phyloP scores from a whole-genome alignment of 1,284 basidiomycete genomes.

The Malassezia equina region DNA sequence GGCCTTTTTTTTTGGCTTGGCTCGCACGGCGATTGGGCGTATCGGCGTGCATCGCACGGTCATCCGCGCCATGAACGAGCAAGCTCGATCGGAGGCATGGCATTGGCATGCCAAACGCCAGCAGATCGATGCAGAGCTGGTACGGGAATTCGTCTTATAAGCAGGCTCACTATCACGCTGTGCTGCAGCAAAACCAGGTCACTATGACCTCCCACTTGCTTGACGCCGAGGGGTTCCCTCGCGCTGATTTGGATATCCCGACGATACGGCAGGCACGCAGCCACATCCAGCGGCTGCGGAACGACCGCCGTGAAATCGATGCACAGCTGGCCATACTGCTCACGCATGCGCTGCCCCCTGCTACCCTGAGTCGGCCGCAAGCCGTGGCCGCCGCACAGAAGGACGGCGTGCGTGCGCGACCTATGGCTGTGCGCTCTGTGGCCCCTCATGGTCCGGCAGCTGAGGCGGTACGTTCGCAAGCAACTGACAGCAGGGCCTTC shows the following conservation, averaged over 20 bases:
- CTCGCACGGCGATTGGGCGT: neutral
- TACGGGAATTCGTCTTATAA: neutral
- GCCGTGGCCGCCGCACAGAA: neutral
- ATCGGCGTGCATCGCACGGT: neutral
- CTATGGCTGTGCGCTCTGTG: constrained; percentile 13
- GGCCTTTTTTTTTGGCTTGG: neutral
- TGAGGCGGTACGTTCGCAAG: neutral
- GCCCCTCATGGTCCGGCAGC: constrained; percentile 4
- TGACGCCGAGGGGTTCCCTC: constrained; percentile 16
- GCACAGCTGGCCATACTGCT: constrained; percentile 2
- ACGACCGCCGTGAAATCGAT: constrained; percentile 10
- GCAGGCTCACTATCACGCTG: neutral
- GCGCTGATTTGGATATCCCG: constrained; percentile 10
- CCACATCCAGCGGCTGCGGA: constrained; percentile 3
- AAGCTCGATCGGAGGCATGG: constrained; percentile 4
- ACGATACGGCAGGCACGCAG: constrained; percentile 8
- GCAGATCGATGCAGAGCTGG: constrained; percentile 8
- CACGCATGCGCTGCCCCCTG: neutral
- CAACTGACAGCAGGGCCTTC: constrained; percentile 4
- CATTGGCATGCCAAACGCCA: neutral
- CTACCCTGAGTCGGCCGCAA: neutral
- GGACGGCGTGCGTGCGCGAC: neutral
- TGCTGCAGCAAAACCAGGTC: constrained; percentile 1
- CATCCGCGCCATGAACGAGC: neutral
- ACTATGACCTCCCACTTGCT: constrained; percentile 15